phyloP scores from a whole-genome alignment of 768 basidiomycete genomes.

The Saitozyma sp. region DNA sequence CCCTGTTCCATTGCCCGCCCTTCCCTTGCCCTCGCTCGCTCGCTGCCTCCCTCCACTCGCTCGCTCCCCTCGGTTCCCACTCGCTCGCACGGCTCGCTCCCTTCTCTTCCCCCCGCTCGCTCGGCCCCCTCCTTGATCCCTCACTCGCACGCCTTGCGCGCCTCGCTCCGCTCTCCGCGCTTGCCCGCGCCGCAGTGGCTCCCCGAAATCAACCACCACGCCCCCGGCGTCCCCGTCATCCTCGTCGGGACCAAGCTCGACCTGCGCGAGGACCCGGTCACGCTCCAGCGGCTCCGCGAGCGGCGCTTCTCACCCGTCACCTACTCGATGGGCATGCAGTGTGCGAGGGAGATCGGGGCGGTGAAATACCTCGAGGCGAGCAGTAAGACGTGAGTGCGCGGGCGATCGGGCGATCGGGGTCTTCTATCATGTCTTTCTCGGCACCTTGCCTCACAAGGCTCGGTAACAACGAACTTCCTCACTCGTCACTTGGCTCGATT shows the following conservation, averaged over 20 bases:
- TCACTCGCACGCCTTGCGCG: not conserved
- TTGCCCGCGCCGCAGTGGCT: slow-evolving; percentile 28
- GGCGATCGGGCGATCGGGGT: not conserved
- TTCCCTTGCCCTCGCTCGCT: too few species aligned
- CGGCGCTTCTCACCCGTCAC: slow-evolving; percentile 95
- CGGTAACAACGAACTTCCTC: too few species aligned
- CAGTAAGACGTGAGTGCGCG: slow-evolving; percentile 44
- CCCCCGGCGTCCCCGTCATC: slow-evolving; percentile 87
- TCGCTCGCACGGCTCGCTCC: not conserved
- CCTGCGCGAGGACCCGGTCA: slow-evolving; percentile 89
- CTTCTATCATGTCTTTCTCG: too few species aligned
- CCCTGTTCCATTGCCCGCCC: too few species aligned
- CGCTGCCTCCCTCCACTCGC: too few species aligned
- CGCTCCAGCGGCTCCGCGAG: slow-evolving; percentile 88
- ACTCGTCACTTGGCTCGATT: too few species aligned
- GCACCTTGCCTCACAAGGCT: too few species aligned
- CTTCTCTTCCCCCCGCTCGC: not conserved
- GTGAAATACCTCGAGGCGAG: slow-evolving; percentile 63
- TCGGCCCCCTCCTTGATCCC: not conserved
- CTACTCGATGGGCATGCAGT: slow-evolving; percentile 76
- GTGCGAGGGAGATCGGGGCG: slow-evolving; percentile 91
- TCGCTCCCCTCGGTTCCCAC: not conserved
- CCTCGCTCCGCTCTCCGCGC: not conserved
- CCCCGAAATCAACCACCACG: slow-evolving; percentile 89
- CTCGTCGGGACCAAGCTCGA: slow-evolving; percentile 97